These are phyloP conservation scores for Polyporus arcularius DNA, from an alignment of 768 basidiomycete genomes.

Conservation along the genomic window DNA sequence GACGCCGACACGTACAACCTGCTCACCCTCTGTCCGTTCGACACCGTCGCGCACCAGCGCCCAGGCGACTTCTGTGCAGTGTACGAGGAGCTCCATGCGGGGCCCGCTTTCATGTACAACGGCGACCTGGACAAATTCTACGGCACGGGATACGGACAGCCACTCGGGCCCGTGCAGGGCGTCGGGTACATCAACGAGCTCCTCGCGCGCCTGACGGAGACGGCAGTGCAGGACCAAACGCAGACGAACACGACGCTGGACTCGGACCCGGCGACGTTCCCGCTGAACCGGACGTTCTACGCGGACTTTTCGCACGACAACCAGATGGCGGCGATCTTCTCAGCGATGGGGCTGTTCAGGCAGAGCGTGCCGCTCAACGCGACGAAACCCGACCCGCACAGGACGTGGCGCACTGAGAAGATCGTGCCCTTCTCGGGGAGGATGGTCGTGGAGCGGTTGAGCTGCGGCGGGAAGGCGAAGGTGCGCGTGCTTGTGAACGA, in stretches of 20 bases:
- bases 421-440: conserved; percentile 76
- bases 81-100: conserved; percentile 60
- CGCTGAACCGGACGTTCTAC: conserved; percentile 63
- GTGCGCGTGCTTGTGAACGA: conserved; percentile 83
- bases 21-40: conserved; percentile 78
- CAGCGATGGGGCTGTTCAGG: conserved; percentile 51
- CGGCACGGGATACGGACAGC: conserved; percentile 72
- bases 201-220: conserved; percentile 70
- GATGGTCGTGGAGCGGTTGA: conserved; percentile 73
- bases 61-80: conserved; percentile 73
- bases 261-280: conserved; percentile 64
- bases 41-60: conserved; percentile 52
- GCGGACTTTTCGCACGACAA: conserved; percentile 89
- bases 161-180: conserved; percentile 75
- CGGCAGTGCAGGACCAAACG: conserved; percentile 64
- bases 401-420: conserved; percentile 53
- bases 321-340: conserved; percentile 76
- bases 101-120: conserved; percentile 64
- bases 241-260: conserved; percentile 79
- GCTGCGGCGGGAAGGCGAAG: conserved; percentile 37
- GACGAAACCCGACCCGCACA: conserved; percentile 17
- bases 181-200: conserved; percentile 90
- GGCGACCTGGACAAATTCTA: conserved; percentile 81
- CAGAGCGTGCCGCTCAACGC: conserved; percentile 29
- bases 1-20: conserved; percentile 57